Base-by-base conservation (phyloP, 345 rosid genomes). In the Populus deltoides region DNA sequence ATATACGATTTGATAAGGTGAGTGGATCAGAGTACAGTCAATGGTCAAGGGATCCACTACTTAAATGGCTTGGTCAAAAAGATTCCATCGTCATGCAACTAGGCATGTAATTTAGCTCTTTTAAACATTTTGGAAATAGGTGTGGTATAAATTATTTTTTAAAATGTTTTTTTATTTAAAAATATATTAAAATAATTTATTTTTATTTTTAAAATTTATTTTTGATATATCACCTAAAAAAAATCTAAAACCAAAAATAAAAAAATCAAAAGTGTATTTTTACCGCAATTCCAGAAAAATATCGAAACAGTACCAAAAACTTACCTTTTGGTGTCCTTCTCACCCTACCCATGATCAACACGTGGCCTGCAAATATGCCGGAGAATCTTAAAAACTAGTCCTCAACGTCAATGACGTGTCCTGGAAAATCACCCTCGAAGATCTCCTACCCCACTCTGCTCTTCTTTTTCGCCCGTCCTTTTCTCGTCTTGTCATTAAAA, bases 401-500 rank as follows among this genome's bases (percentile, higher is more conserved):
- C 66, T 68, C 73, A 55, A 39, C 57, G 11, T 76, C 73, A 35
- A 29, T 76, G 72, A 51, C 73, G 77, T 74, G 77, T 74, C 70
- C 59, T 25, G 53, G 13, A 36, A 74, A 10, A 57, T 51, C 67
- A 70, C 25, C 57, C 29, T 10, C 51, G 20, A 16, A 62, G 25
- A 57, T 68, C 51, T 51, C n/a, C 49, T 8, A 17, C n/a, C n/a
- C 62, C 12, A 43, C 47, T 10, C 15, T 43, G 47, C 47, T 20
- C 24, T 45, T 66, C 35, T 4, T 8, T 31, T 11, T 18, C 4
- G 55, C 73, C 41, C 2, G 53, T 70, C 35, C n/a, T 70, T 43
- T 43, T 6, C 10, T 16, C 24, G 38, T n/a, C 31, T 0, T 51
- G 29, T 8, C 38, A 59, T 59, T 10, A 59, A 59, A 59, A 59